phyloP scores from a whole-genome alignment of 352 stramenopile species.

The Phytopythium kandeliae region DNA sequence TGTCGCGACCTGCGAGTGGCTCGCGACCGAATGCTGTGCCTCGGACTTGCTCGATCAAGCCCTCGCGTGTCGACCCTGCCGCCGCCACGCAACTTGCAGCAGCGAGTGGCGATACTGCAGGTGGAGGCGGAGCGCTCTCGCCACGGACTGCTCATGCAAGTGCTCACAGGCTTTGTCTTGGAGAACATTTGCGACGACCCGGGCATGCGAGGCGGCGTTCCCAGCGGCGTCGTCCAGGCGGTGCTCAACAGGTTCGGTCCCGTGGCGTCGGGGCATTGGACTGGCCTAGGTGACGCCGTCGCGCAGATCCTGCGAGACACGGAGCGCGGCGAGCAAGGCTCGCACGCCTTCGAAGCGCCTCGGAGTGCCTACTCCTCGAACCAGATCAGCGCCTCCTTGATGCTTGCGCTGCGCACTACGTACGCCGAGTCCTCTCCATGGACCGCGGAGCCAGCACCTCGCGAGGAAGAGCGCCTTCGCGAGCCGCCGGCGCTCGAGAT shows the following conservation, averaged over 20 bases:
- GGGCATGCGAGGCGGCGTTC: neutral
- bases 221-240: neutral
- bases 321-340: neutral
- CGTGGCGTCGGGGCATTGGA: neutral
- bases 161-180: conserved; percentile 45
- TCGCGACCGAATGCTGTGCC: conserved; percentile 47
- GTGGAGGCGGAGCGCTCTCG: conserved; percentile 32
- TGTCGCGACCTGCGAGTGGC: conserved; percentile 57
- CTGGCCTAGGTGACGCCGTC: conserved; percentile 34
- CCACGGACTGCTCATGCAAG: conserved; percentile 65
- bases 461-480: neutral
- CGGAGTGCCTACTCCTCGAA: conserved; percentile 11
- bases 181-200: neutral
- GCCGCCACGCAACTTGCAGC: conserved; percentile 42
- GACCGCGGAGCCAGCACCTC: no score
- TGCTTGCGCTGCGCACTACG: conserved; percentile 31
- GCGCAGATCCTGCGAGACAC: conserved; percentile 5
- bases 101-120: conserved; percentile 26
- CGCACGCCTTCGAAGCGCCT: neutral
- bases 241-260: neutral
- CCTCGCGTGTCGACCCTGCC: no score
- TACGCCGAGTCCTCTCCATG: neutral
- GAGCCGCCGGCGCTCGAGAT: neutral
- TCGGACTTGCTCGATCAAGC: conserved; percentile 5
- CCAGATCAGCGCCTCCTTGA: conserved; percentile 47